phyloP scores from a whole-genome alignment of 345 rosid genomes.

The Populus tremula region DNA sequence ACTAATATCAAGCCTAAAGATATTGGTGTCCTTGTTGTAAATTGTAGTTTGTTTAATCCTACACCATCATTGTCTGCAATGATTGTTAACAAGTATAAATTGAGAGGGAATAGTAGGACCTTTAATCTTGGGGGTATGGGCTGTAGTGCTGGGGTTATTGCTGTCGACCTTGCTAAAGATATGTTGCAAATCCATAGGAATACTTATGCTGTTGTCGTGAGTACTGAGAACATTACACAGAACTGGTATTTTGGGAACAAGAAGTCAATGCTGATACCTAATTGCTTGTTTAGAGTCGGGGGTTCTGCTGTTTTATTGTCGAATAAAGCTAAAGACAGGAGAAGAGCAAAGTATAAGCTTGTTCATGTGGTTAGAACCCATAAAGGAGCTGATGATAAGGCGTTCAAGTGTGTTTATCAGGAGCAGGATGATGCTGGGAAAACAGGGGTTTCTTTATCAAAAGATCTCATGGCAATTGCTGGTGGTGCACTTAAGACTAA shows the following conservation, averaged over 20 bases:
- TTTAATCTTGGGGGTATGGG: slow-evolving; percentile 91
- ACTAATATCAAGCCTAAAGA: slow-evolving; percentile 74
- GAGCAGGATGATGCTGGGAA: slow-evolving; percentile 79
- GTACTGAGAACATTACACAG: slow-evolving; percentile 89
- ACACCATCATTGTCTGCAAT: slow-evolving; percentile 88
- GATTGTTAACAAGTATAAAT: slow-evolving; percentile 79
- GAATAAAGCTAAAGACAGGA: slow-evolving; percentile 47
- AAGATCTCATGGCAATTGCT: slow-evolving; percentile 88
- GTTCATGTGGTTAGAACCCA: slow-evolving; percentile 91
- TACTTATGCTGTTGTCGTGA: slow-evolving; percentile 79
- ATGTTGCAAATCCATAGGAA: slow-evolving; percentile 87
- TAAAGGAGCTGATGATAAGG: slow-evolving; percentile 81
- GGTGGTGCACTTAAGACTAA: slow-evolving; percentile 83
- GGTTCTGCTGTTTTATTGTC: slow-evolving; percentile 75
- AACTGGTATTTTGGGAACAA: slow-evolving; percentile 94
- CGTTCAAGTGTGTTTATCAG: slow-evolving; percentile 79
- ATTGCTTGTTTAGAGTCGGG: slow-evolving; percentile 83
- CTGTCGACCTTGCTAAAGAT: slow-evolving; percentile 78
- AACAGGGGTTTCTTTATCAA: slow-evolving; percentile 81
- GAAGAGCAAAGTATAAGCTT: slow-evolving; percentile 74
- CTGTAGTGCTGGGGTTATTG: slow-evolving; percentile 87
- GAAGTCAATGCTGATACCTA: slow-evolving; percentile 85
- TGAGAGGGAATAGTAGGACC: slow-evolving; percentile 71
- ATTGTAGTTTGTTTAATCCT: slow-evolving; percentile 89
- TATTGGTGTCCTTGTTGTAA: slow-evolving; percentile 78